A percentile compares a stretch with the other conserved stretches of the same genome.
These are phyloP conservation scores for Pleurotus citrinopileatus DNA, from an alignment of 768 basidiomycete species.

Conservation along the genomic window DNA sequence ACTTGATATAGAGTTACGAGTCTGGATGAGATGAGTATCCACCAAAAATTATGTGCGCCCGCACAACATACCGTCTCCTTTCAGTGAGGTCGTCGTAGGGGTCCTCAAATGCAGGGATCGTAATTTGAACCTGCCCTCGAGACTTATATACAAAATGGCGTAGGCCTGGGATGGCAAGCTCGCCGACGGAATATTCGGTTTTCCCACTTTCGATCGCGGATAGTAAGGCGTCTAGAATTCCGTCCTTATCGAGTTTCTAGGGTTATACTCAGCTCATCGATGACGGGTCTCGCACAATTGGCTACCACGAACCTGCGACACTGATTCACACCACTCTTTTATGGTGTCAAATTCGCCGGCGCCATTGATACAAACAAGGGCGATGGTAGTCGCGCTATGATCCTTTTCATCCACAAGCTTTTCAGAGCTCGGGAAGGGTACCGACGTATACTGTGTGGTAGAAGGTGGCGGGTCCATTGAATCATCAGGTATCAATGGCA, in stretches of 20 bases:
- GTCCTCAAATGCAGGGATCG: conserved; percentile 81
- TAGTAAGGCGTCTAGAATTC: conserved; percentile 48
- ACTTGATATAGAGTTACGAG: conserved; percentile 85
- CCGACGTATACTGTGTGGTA: not conserved
- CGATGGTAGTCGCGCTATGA: conserved; percentile 40
- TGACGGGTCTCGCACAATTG: not conserved
- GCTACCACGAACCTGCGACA: conserved; percentile 51
- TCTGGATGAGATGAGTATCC: conserved; percentile 35
- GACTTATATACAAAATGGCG: conserved; percentile 97
- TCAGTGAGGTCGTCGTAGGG: conserved; percentile 69
- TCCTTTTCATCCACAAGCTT: not conserved
- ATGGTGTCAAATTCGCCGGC: conserved; percentile 86
- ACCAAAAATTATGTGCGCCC: not conserved
- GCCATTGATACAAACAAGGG: conserved; percentile 77
- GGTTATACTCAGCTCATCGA: not conserved
- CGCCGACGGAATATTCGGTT: conserved; percentile 67
- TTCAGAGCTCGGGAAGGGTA: conserved; percentile 4
- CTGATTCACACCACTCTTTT: conserved; percentile 68
- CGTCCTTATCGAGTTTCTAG: conserved; percentile 66
- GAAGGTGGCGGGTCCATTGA: not conserved
- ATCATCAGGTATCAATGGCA: not conserved
- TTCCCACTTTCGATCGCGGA: conserved; percentile 43
- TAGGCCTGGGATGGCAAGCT: conserved; percentile 84
- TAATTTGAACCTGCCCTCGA: conserved; percentile 84
- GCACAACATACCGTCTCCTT: conserved; percentile 48